A percentile compares a stretch with the other conserved stretches of the same genome.
These are phyloP conservation scores for Russula emetica DNA, from an alignment of 768 basidiomycete species.

Conservation along the genomic window DNA sequence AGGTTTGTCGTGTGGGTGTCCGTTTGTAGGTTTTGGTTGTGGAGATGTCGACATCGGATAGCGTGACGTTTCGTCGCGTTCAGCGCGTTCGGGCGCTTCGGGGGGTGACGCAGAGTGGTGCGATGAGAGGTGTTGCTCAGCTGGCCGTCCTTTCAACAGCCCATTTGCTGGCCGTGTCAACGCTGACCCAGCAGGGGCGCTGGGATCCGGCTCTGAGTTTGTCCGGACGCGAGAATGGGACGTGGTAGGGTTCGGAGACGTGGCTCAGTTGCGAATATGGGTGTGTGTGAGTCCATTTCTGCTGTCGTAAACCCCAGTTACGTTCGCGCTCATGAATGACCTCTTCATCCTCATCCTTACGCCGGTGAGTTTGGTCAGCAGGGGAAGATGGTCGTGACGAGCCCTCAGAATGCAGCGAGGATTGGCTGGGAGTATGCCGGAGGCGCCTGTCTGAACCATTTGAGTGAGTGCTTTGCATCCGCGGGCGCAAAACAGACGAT, in stretches of 20 bases:
- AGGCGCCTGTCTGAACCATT: constrained; percentile 28
- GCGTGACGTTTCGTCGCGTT: constrained; percentile 9
- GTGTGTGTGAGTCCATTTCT: constrained; percentile 27
- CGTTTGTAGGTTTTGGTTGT: constrained; percentile 1
- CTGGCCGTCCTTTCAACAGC: not conserved
- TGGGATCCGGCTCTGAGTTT: constrained; percentile 15
- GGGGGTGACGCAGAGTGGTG: not conserved
- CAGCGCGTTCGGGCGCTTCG: not conserved
- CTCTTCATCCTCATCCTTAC: constrained; percentile 32
- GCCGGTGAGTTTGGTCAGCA: constrained; percentile 23
- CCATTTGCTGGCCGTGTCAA: not conserved
- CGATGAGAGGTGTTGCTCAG: not conserved
- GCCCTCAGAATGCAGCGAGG: constrained; percentile 25
- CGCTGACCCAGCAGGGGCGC: not conserved
- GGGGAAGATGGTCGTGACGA: constrained; percentile 16
- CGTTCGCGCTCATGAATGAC: constrained; percentile 52
- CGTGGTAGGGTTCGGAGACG: constrained; percentile 21
- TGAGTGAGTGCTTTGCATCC: not conserved
- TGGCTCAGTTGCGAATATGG: constrained; percentile 27
- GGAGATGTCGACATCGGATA: constrained; percentile 1
- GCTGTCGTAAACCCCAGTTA: constrained; percentile 65
- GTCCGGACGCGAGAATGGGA: constrained; percentile 27
- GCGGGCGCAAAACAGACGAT: constrained; percentile 1
- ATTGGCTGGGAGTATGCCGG: constrained; percentile 15
- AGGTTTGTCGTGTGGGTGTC: constrained; percentile 7